These are phyloP conservation scores for Oryza brachyantha DNA, from an alignment of 176 grass and related monocot genomes.

Conservation along the genomic window DNA sequence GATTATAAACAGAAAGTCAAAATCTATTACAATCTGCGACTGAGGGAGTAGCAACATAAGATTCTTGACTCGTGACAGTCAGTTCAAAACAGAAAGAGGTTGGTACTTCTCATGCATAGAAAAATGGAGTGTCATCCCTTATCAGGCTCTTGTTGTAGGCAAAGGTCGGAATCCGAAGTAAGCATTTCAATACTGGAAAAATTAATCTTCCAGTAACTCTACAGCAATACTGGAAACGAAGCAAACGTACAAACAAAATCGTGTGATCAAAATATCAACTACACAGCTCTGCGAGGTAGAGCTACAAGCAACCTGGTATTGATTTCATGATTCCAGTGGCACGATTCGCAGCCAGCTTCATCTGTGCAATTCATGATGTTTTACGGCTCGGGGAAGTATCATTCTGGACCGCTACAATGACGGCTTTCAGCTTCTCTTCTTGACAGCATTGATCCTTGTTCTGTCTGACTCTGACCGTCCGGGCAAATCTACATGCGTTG, in stretches of 20 bases:
- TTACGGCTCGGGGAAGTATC: not conserved
- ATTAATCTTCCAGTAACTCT: not conserved
- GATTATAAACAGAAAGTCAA: too few species aligned
- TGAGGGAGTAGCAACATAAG: not conserved
- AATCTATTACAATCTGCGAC: too few species aligned
- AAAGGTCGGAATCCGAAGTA: slow-evolving; percentile 4
- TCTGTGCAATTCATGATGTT: not conserved
- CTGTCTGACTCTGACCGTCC: not conserved
- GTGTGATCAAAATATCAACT: not conserved
- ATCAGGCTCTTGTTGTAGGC: not conserved
- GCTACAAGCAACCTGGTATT: not conserved
- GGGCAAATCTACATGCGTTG: not conserved
- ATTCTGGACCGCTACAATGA: not conserved
- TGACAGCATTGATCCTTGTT: not conserved
- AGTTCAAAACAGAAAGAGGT: not conserved
- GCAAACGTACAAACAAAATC: slow-evolving; percentile 4
- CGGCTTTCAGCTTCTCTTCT: not conserved
- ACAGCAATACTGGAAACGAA: not conserved
- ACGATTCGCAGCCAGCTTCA: not conserved
- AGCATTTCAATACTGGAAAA: slow-evolving; percentile 19
- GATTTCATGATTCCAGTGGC: not conserved
- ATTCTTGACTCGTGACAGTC: not conserved
- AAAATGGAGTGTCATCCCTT: not conserved
- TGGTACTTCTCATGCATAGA: not conserved
- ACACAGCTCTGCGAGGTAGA: not conserved